Base-by-base conservation (phyloP, 345 rosid species). In the Lenwebbia sp. region DNA sequence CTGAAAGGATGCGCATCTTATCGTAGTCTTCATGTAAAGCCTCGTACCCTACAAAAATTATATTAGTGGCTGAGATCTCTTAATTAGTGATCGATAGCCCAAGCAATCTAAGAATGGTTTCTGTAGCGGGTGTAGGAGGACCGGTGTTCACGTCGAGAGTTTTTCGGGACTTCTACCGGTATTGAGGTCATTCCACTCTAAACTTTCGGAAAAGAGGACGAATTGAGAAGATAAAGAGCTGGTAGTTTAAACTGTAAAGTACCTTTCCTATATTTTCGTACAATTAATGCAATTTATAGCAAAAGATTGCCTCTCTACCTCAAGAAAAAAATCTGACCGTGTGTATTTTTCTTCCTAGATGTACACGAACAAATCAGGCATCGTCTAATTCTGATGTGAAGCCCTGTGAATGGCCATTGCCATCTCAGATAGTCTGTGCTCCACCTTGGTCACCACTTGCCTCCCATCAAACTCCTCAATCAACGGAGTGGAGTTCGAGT, bases 401-500 rank as follows among this genome's bases (percentile, higher is more conserved):
- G 47, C 47, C 26, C 40, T 37, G 81, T 70, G 81, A 21, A 70
- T 70, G 81, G 81, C 81, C 26, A 11, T 37, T 70, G 81, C 47
- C 81, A 70, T 70, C 81, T 70, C 47, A 70, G 81, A 70, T 47
- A 37, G 26, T 70, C 81, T 70, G 7, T 70, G 81, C 81, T 70
- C 81, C 81, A 70, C 81, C 25, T 37, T 70, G 47, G 9, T 70
- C 26, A 70, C 1, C 26, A 19, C 13, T 70, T 70, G 47, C 47
- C 47, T 37, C 81, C 81, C 81, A 19, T 70, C 47, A 37, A 70
- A 70, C 47, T 70, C 81, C 6, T 70, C 81, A 70, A 70, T 91
- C 88, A 93, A 85, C 40, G 90, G 94, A 78, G 87, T 91, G 26
- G 92, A 84, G 85, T 94, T 93, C 40, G 85, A 58, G 85, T 95